Conservation (phyloP, 352 stramenopile genomes). For the Phytopythium chamaehyphon region DNA sequence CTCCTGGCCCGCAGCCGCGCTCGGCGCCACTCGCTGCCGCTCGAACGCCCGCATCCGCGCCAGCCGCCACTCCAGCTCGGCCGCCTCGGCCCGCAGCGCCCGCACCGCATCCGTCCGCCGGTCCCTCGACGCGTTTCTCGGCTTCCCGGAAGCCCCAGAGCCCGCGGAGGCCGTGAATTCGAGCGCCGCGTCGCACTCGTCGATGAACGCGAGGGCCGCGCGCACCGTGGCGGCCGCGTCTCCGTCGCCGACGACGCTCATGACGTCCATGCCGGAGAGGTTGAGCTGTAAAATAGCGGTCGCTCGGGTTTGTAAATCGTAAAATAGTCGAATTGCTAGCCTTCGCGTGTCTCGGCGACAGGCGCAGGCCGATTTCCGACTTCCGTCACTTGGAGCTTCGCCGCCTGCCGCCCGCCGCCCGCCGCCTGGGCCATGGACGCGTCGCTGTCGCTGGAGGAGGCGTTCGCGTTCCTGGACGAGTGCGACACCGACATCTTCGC, state of each 20-base stretch:
- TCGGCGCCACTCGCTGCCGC: background rate
- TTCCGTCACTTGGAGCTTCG: no score
- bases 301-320: no score
- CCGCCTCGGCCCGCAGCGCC: constrained; percentile 15
- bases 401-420: no score
- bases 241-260: constrained; percentile 9
- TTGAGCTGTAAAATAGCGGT: background rate
- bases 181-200: constrained; percentile 9
- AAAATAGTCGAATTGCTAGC: no score
- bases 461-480: constrained; percentile 6
- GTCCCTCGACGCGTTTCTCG: constrained; percentile 2
- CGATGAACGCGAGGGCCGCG: constrained; percentile 28
- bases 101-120: constrained; percentile 18
- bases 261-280: no score
- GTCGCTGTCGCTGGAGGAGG: constrained; percentile 4
- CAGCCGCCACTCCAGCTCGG: constrained; percentile 15
- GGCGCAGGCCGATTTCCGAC: no score
- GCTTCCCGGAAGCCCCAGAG: background rate
- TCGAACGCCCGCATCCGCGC: constrained; percentile 12
- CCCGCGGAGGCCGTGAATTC: background rate
- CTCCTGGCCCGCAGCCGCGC: background rate
- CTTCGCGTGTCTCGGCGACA: no score
- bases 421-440: constrained; percentile 17
- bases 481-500: constrained; percentile 7
- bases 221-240: constrained; percentile 20